Evolutionary conservation across 306 rosid species (phyloP).

Genomic region (peach (Prunus persica)): Prunus_persica_NCBIv2 NC_034011.1:6470001-6470500

Average conservation of each 20-base stretch:
- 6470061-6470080: constrained; percentile 40
- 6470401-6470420: constrained; percentile 21
- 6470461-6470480: too few relatives aligned
- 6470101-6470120: background rate
- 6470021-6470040: constrained; percentile 12
- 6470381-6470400: constrained; percentile 29
- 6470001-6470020: constrained; percentile 37
- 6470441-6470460: constrained; percentile 21
- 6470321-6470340: constrained; percentile 51
- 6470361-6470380: constrained; percentile 50
- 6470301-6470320: constrained; percentile 13
- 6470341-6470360: constrained; percentile 52
- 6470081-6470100: constrained; percentile 7
- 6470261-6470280: background rate
- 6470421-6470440: constrained; percentile 41
- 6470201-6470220: background rate
- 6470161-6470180: constrained; percentile 19
- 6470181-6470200: background rate
- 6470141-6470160: constrained; percentile 25
- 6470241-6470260: background rate
- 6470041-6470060: constrained; percentile 15
- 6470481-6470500: too few relatives aligned
- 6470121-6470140: background rate
- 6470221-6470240: background rate
- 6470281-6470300: background rate